Conservation (phyloP, 2,329 filamentous ascomycete genomes). For the Eutypella sp. region DNA sequence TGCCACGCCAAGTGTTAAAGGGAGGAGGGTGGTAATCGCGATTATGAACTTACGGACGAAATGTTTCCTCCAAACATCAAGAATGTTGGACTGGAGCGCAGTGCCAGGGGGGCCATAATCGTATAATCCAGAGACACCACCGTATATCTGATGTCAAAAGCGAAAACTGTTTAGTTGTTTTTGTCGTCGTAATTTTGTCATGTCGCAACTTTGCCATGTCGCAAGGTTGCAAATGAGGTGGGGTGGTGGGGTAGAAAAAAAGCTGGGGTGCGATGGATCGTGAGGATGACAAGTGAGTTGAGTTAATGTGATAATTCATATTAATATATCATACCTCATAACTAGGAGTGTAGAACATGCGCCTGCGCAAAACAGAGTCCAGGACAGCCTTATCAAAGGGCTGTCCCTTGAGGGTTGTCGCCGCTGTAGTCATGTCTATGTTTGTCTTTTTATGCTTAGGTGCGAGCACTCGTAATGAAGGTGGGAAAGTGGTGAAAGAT, state of each 20-base stretch:
- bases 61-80: conserved; percentile 88
- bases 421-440: conserved; percentile 42
- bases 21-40: no score
- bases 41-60: conserved; percentile 55
- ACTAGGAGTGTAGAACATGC: conserved; percentile 89
- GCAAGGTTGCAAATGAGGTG: no score
- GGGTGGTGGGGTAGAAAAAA: neutral
- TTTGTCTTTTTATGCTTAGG: neutral
- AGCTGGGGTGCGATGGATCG: neutral
- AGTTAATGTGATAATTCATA: neutral
- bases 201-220: no score
- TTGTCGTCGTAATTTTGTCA: conserved; percentile 2
- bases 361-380: conserved; percentile 80
- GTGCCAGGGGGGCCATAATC: conserved; percentile 91
- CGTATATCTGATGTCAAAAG: conserved; percentile 59
- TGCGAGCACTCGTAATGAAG: neutral
- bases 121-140: conserved; percentile 81
- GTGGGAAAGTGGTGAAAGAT: neutral
- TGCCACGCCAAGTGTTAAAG: no score
- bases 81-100: conserved; percentile 78
- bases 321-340: conserved; percentile 56
- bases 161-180: neutral
- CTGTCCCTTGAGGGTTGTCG: conserved; percentile 82
- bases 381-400: conserved; percentile 77
- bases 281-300: neutral